These are phyloP conservation scores for Wallacemonas sp. DNA, from an alignment of 208 protist species.

Conservation along the genomic window DNA sequence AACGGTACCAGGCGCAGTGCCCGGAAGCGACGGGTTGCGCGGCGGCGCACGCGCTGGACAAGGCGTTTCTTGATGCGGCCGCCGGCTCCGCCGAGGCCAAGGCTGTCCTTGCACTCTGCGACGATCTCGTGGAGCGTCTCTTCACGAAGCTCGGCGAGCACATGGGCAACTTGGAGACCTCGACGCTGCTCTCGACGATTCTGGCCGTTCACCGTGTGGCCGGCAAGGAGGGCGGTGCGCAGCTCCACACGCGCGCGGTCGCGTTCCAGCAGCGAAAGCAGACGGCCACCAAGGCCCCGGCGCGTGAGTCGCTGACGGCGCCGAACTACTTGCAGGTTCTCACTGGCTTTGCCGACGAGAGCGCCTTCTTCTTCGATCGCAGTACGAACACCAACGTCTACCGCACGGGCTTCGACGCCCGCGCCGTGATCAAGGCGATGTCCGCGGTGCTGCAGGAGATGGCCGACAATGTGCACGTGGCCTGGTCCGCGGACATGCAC, in stretches of 20 bases:
- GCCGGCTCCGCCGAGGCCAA: conserved; percentile 22
- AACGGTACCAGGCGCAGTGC: conserved; percentile 32
- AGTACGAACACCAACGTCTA: conserved; percentile 41
- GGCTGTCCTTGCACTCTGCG: conserved; percentile 50
- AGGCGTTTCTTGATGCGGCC: conserved; percentile 23
- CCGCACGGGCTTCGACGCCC: conserved; percentile 57
- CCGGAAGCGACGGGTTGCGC: conserved; percentile 35
- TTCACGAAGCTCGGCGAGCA: conserved; percentile 36
- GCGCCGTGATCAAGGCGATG: conserved; percentile 47
- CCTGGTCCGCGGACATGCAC: conserved; percentile 90
- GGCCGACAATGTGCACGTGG: conserved; percentile 62
- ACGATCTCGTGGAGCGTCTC: conserved; percentile 56
- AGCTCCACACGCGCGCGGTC: conserved; percentile 52
- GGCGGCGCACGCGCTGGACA: conserved; percentile 17
- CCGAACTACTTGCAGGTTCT: conserved; percentile 83
- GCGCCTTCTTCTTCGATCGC: conserved; percentile 53
- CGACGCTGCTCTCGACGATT: conserved; percentile 61
- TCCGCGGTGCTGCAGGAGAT: conserved; percentile 63
- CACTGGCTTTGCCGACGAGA: conserved; percentile 75
- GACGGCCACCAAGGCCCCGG: conserved; percentile 19
- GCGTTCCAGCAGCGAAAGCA: conserved; percentile 59
- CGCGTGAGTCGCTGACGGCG: conserved; percentile 62
- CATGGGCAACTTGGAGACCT: conserved; percentile 52
- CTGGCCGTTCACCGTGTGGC: conserved; percentile 64
- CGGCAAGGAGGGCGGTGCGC: conserved; percentile 53